A percentile compares a stretch with the other conserved stretches of the same genome.
Evolutionary conservation across 257 asterid species (phyloP).

Genomic region (Solanum acaule): DNA sequence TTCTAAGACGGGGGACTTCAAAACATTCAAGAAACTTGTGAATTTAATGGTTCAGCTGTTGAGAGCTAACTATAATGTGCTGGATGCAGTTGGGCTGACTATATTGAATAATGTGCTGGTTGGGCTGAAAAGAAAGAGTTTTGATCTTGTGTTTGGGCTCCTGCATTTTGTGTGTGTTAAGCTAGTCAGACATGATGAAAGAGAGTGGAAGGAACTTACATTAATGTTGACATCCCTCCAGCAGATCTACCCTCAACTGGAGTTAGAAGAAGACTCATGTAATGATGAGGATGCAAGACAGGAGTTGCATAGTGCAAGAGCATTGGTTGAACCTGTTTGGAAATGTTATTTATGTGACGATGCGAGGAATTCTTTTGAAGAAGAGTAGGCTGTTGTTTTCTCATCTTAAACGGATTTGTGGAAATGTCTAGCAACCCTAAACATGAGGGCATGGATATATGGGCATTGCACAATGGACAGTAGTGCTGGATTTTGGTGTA

Average conservation of each 20-base stretch:
- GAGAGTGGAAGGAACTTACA: constrained; percentile 44
- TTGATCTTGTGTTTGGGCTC: constrained; percentile 45
- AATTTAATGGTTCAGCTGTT: constrained; percentile 36
- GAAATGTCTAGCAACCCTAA: neutral
- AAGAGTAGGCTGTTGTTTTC: constrained; percentile 10
- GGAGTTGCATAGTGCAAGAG: constrained; percentile 33
- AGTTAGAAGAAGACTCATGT: constrained; percentile 21
- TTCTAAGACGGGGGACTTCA: constrained; percentile 15
- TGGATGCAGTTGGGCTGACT: constrained; percentile 63
- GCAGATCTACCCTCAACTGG: constrained; percentile 34
- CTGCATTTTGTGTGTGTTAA: constrained; percentile 56
- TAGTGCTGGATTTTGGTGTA: neutral
- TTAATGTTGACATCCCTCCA: constrained; percentile 34
- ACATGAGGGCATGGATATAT: neutral
- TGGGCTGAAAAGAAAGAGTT: constrained; percentile 41
- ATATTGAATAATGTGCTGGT: constrained; percentile 33
- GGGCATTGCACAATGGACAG: neutral
- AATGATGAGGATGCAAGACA: constrained; percentile 23
- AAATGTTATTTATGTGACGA: constrained; percentile 25
- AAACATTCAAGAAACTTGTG: constrained; percentile 48
- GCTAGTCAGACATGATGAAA: constrained; percentile 31
- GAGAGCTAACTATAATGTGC: constrained; percentile 33
- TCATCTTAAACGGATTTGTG: neutral
- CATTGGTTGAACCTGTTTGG: constrained; percentile 66
- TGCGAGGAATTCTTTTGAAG: constrained; percentile 26